Percentiles rank a stretch among this genome's conserved stretches.
phyloP scores from a whole-genome alignment of 495 filamentous ascomycete genomes.

The Neurospora sp. region DNA sequence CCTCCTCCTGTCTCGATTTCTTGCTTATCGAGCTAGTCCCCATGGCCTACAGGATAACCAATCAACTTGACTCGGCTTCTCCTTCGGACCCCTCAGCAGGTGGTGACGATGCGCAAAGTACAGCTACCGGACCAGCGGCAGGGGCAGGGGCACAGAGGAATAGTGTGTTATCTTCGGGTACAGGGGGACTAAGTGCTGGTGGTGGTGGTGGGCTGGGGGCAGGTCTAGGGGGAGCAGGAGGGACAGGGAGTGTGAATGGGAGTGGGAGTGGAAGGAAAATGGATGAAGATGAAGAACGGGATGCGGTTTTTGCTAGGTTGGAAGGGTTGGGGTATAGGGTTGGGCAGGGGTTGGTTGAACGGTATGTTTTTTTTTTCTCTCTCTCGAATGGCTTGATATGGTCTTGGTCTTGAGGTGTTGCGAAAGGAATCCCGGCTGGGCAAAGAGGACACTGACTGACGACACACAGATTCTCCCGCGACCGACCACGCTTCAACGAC shows the following conservation, averaged over 20 bases:
- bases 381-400: background rate
- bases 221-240: background rate
- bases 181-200: background rate
- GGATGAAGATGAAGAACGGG: constrained; percentile 67
- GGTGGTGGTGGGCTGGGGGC: background rate
- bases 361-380: constrained; percentile 42
- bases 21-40: constrained; percentile 94
- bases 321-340: constrained; percentile 84
- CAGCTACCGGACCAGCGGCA: background rate
- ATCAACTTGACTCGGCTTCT: constrained; percentile 35
- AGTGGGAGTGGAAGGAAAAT: constrained; percentile 16
- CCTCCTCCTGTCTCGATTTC: constrained; percentile 76
- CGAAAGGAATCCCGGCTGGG: background rate
- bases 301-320: constrained; percentile 75
- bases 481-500: constrained; percentile 77
- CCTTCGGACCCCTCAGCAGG: background rate
- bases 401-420: background rate
- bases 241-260: background rate
- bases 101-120: background rate
- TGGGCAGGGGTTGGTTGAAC: constrained; percentile 83
- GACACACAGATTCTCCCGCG: constrained; percentile 63
- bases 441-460: background rate
- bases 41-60: constrained; percentile 72
- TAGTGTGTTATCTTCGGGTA: background rate
- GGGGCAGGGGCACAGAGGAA: background rate